Evolutionary conservation across 345 rosid genomes (phyloP).

Genomic region (Luvunga scandens): DNA sequence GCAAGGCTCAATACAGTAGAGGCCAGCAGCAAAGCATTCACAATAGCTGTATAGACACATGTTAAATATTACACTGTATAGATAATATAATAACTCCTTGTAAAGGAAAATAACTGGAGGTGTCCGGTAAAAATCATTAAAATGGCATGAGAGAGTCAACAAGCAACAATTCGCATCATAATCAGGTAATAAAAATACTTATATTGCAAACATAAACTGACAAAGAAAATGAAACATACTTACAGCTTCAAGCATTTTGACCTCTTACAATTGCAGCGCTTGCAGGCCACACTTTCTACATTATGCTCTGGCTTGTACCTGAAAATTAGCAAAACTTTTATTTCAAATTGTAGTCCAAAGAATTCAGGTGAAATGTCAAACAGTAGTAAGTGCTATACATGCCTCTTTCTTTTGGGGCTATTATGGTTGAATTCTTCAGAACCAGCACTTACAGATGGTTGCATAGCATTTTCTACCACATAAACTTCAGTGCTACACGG

Average conservation of each 20-base stretch:
- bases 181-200: neutral
- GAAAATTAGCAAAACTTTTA: constrained; percentile 21
- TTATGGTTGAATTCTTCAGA: constrained; percentile 24
- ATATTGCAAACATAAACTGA: neutral
- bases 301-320: constrained; percentile 36
- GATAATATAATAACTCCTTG: neutral
- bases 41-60: constrained; percentile 52
- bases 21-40: constrained; percentile 84
- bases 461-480: constrained; percentile 29
- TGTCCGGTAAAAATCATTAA: neutral
- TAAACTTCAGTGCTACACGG: constrained; percentile 23
- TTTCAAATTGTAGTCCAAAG: neutral
- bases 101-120: constrained; percentile 6
- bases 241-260: constrained; percentile 97
- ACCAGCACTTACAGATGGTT: constrained; percentile 24
- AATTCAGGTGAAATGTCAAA: neutral
- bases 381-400: constrained; percentile 9
- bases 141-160: neutral
- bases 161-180: neutral
- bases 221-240: constrained; percentile 31
- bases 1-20: constrained; percentile 73
- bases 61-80: neutral
- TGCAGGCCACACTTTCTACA: constrained; percentile 55
- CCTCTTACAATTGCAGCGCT: constrained; percentile 84
- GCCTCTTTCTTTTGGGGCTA: constrained; percentile 45